These are phyloP conservation scores for Polyporus tsugae DNA, from an alignment of 1,284 basidiomycete genomes.

Conservation along the genomic window DNA sequence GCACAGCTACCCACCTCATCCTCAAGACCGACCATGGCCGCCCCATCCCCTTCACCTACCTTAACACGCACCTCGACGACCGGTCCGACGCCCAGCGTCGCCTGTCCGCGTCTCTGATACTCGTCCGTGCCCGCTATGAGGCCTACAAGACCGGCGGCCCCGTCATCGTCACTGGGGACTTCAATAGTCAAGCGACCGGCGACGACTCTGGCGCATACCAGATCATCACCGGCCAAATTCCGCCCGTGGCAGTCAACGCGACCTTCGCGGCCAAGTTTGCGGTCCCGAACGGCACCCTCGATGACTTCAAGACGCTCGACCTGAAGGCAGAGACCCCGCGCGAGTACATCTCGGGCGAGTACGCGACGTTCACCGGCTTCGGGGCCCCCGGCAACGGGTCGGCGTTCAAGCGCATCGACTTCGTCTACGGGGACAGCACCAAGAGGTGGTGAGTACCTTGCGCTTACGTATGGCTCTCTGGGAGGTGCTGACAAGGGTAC, in stretches of 20 bases:
- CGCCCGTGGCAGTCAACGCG: conserved; percentile 51
- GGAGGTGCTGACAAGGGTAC: conserved; percentile 1
- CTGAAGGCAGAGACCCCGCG: conserved; percentile 52
- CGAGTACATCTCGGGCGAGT: conserved; percentile 54
- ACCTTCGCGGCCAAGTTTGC: conserved; percentile 54
- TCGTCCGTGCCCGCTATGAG: conserved; percentile 58
- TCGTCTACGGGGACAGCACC: conserved; percentile 59
- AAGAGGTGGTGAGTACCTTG: conserved; percentile 51
- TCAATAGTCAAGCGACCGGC: conserved; percentile 58
- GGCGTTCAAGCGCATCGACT: conserved; percentile 57
- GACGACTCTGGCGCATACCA: conserved; percentile 58
- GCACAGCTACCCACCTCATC: conserved; percentile 54
- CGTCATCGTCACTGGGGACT: conserved; percentile 62
- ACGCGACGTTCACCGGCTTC: conserved; percentile 67
- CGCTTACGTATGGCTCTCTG: neutral
- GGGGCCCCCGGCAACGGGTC: conserved; percentile 47
- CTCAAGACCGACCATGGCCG: conserved; percentile 28
- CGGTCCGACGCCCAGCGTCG: conserved; percentile 59
- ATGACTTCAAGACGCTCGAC: conserved; percentile 56
- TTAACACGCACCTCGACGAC: conserved; percentile 66
- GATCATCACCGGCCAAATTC: conserved; percentile 52
- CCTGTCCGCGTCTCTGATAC: conserved; percentile 59
- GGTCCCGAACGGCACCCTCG: conserved; percentile 42
- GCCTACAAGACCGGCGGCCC: conserved; percentile 48
- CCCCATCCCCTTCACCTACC: conserved; percentile 46